Evolutionary conservation across 345 rosid species (phyloP), one percentile per base, ranked within the genome.

Genomic region (Arabis hirsuta): DNA sequence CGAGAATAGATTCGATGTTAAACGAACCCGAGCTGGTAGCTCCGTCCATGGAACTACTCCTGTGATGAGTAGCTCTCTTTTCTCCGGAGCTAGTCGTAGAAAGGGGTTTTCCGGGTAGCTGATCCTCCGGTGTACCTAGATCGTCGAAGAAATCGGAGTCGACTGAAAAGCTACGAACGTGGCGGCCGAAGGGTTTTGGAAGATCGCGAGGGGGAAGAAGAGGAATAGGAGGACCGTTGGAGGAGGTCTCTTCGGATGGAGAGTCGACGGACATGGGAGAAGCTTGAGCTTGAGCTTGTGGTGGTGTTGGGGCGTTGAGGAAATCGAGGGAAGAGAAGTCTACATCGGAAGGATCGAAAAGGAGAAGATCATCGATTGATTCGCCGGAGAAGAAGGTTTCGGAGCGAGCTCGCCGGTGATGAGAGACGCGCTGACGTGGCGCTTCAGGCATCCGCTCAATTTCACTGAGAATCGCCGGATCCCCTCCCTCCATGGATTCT

Each of bases 81-180:
- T 81, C 96, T 36, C 85, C 27, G 24, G 60, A 19, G 44, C 80
- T 20, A 6, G 38, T 34, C 26, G 58, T 24, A 42, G 71, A 73
- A 67, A 71, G 20, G 24, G 69, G 31, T 44, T 82, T 86, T 51
- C 80, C 87, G 71, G 67, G 81, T 22, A 70, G 69, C 5, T 60
- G 80, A 41, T 69, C 85, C 63, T 71, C 84, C 1, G 80, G 73
- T 6, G 80, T 69, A 0, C 63, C 53, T 54, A 81, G 34, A 70
- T 86, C 91, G 44, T 90, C 95, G 64, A 91, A 84, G 85, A 91
- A 89, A 71, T 89, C 92, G 1, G 98, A 89, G 80, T 94, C 98
- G 8, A 94, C 88, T 1, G 98, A 94, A 42, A 90, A 81, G 81
- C 98, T 90, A 6, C 98, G 94, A 62, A 85, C 73, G 73, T 94